Evolutionary conservation across 2,329 filamentous ascomycete genomes (phyloP), one percentile per base, ranked within the genome.

Genomic region (Endoconidiophora polonica): DNA sequence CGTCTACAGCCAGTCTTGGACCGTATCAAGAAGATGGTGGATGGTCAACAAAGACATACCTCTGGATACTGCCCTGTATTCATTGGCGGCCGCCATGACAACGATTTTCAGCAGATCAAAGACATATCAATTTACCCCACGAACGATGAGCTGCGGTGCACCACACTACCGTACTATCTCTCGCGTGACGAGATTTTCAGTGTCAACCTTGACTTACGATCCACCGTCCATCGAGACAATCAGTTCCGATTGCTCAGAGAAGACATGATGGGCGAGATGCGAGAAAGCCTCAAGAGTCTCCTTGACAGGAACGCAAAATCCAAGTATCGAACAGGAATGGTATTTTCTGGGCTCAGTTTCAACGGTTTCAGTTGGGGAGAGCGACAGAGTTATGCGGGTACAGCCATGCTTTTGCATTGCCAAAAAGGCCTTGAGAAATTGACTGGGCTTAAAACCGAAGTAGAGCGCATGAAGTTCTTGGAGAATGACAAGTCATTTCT

Each of bases 241-340:
- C 77, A 85, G 47, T 88, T 83, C 55, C 77, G 83, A 0, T 68
- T 86, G 0, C 65, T 85, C 0, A 66, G 83, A 2, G 81, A 87
- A 56, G 82, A 86, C 54, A 79, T 86, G 69, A 62, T 86, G 0
- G 73, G 68, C 0, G 79, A 82, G 54, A 64, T 87, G 2, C 70
- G 76, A 1, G 73, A 78, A 6, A 79, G 82, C 44, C 59, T 81
- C 0, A 68, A 76, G 24, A 62, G 69, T 3, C 66, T 72, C 0
- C 64, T 60, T 9, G 70, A 69, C 0, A 63, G 62, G n/a, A 76
- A 72, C 68, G 65, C 29, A 12, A 54, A 69, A 62, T 18, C 62
- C 4, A 20, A 9, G 12, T 60, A 68, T 12, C 58, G 65, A 18
- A 62, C 67, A 37, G 59, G 52, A 51, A 56, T 63, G 4, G 59